Base-by-base conservation (phyloP, 75 land plant species). In the Pseudotsuga menziesii region DNA sequence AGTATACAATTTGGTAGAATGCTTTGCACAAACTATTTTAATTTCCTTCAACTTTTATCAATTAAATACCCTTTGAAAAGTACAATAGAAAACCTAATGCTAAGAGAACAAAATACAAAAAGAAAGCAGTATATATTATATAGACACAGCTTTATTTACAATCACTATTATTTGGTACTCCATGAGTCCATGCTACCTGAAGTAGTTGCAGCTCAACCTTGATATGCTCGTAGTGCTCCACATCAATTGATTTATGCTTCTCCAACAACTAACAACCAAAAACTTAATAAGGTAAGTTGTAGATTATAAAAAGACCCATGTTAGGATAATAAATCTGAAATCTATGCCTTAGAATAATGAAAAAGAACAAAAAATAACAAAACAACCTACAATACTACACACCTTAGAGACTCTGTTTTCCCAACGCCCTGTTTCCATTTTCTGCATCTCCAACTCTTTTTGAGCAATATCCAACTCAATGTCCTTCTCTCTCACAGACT, bases 391-490 rank as follows among this genome's bases (percentile, higher is more conserved):
- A 48, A 9, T 48, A 48, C 54, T 9, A 9, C 54, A 77, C 17
- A 96, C 99, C 95, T 94, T 89, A 60, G 77, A 20, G 54, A 84
- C 83, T 78, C 88, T 89, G n/a, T 87, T 84, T 66, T 89, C 84
- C 86, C 92, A 80, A 19, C 77, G 61, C 56, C 58, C 82, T 39
- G 77, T 87, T 75, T 94, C 94, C 1, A 67, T 73, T 74, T 86
- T 89, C 39, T 78, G 83, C 57, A 62, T 44, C 59, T 92, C 88
- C 72, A 89, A 63, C 78, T 88, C 93, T 60, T 84, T 92, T 61
- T 75, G 83, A 58, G 64, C 72, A 25, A 90, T 84, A 79, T 92
- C 95, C 57, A 89, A 11, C 61, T 91, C 93, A 73, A 81, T 78
- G 56, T 94, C 86, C 72, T 84, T 91, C 75, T 91, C 92, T 74